These are phyloP conservation scores for Leccinum griseonigrum DNA, from an alignment of 1,284 basidiomycete genomes.

Conservation along the genomic window DNA sequence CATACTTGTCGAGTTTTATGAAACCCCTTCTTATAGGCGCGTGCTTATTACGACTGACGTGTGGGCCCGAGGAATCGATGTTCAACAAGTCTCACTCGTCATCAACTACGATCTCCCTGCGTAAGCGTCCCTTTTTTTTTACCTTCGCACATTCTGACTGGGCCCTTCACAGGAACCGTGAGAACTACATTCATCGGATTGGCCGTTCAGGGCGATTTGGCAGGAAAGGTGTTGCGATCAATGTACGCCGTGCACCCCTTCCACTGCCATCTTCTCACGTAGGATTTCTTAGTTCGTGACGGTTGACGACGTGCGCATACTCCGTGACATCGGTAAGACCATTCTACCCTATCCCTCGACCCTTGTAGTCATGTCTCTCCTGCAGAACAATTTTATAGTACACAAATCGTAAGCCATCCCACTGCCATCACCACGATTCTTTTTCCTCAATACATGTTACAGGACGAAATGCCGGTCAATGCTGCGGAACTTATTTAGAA, in stretches of 20 bases:
- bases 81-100: conserved; percentile 97
- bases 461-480: conserved; percentile 96
- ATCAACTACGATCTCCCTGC: conserved; percentile 98
- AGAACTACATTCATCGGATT: conserved; percentile 99
- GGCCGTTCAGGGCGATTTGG: conserved; percentile 95
- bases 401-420: conserved; percentile 69
- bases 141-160: conserved; percentile 15
- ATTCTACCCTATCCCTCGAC: conserved; percentile 1
- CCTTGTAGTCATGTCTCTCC: conserved; percentile 15
- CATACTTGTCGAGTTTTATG: conserved; percentile 9
- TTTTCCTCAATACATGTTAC: conserved; percentile 10
- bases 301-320: conserved; percentile 85
- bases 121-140: conserved; percentile 43
- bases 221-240: conserved; percentile 91
- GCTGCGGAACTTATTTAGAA: conserved; percentile 79
- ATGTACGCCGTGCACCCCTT: conserved; percentile 47
- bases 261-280: conserved; percentile 9
- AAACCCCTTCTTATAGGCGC: conserved; percentile 49
- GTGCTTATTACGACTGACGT: conserved; percentile 97
- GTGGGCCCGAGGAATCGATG: conserved; percentile 98
- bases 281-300: conserved; percentile 73
- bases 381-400: conserved; percentile 83
- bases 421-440: conserved; percentile 7
- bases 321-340: conserved; percentile 82
- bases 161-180: conserved; percentile 69